These are phyloP conservation scores for Ajuga chamaepitys DNA, from an alignment of 257 asterid genomes.

Conservation along the genomic window DNA sequence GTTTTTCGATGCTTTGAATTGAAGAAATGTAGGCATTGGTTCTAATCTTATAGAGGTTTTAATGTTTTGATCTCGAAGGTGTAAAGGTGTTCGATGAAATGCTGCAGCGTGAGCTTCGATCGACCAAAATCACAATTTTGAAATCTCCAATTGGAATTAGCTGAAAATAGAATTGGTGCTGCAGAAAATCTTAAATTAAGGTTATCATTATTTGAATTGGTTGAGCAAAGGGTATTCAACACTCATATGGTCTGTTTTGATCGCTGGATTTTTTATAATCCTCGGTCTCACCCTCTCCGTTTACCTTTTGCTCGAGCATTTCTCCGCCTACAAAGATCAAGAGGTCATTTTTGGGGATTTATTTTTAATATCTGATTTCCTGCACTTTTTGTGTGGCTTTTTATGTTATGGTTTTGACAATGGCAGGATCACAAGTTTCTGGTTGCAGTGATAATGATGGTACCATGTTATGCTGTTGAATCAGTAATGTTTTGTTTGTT, in stretches of 20 bases:
- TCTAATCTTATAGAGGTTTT: too few species aligned
- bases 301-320: conserved; percentile 79
- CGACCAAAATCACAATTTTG: background rate
- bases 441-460: conserved; percentile 90
- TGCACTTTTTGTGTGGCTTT: background rate
- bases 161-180: conserved; percentile 53
- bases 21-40: too few species aligned
- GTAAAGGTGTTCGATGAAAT: too few species aligned
- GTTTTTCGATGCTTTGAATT: too few species aligned
- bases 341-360: conserved; percentile 40
- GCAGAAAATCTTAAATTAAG: conserved; percentile 44
- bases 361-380: background rate
- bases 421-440: conserved; percentile 89
- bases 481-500: conserved; percentile 44
- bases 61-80: too few species aligned
- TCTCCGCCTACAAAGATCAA: conserved; percentile 83
- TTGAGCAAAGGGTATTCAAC: conserved; percentile 43
- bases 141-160: conserved; percentile 16
- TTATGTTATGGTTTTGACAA: conserved; percentile 1
- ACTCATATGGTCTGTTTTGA: conserved; percentile 76
- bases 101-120: conserved; percentile 29
- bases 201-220: conserved; percentile 32
- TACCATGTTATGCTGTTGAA: conserved; percentile 87
- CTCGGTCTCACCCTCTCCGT: conserved; percentile 61
- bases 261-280: conserved; percentile 59